phyloP scores from a whole-genome alignment of 129 eudicot genomes.

The Deinandra increscens region DNA sequence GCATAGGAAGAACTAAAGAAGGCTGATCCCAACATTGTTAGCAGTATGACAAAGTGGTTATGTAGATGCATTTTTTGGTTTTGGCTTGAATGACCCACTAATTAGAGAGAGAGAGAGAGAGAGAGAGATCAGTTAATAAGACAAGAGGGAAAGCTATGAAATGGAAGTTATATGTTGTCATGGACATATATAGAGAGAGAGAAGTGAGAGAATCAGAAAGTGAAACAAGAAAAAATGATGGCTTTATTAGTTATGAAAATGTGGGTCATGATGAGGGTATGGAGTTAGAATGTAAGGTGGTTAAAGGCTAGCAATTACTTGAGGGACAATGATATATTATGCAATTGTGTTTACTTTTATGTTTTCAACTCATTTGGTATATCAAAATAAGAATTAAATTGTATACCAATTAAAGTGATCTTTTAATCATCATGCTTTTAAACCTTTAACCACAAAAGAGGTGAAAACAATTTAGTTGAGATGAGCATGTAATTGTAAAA shows the following conservation, averaged over 20 bases:
- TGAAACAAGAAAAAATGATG: conserved; percentile 28
- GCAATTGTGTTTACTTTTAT: conserved; percentile 5
- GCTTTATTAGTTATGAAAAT: conserved; percentile 32
- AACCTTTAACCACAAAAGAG: not conserved
- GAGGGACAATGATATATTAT: conserved; percentile 31
- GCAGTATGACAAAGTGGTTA: conserved; percentile 23
- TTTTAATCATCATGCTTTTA: not conserved
- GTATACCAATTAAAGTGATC: conserved; percentile 1
- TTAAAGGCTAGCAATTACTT: conserved; percentile 35
- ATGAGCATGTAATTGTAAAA: not conserved
- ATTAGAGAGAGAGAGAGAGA: conserved; percentile 3
- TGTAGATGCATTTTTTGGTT: conserved; percentile 37
- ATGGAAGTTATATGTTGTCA: conserved; percentile 21
- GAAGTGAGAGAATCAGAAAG: conserved; percentile 10
- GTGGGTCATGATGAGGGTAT: conserved; percentile 35
- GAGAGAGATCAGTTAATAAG: conserved; percentile 4
- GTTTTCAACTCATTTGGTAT: conserved; percentile 19
- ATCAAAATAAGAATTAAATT: not conserved
- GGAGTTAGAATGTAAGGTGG: conserved; percentile 27
- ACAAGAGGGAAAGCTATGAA: conserved; percentile 24
- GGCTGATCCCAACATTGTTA: conserved; percentile 32
- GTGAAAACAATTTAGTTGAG: not conserved
- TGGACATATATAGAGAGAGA: conserved; percentile 15
- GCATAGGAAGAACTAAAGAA: conserved; percentile 26
- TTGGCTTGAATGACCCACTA: conserved; percentile 4